phyloP scores from a whole-genome alignment of 305 asterid species.

The Salvia sclarea region DNA sequence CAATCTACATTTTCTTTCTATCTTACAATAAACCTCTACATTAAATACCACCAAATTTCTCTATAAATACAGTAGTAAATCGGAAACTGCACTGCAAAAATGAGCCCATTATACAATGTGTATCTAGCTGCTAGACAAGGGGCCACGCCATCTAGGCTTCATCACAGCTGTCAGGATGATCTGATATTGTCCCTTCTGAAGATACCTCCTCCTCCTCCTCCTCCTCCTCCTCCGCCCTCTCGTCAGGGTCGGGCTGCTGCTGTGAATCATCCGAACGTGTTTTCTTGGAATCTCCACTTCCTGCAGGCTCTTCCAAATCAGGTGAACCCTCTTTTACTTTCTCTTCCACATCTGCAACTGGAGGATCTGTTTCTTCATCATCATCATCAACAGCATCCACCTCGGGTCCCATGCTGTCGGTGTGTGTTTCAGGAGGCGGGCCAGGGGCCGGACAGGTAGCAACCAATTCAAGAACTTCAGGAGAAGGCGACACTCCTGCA shows the following conservation, averaged over 20 bases:
- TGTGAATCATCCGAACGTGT: constrained; percentile 39
- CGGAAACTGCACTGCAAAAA: constrained; percentile 36
- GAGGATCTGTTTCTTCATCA: constrained; percentile 36
- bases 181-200: constrained; percentile 64
- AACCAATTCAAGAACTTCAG: constrained; percentile 39
- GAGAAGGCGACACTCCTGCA: constrained; percentile 35
- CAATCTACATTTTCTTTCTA: constrained; percentile 24
- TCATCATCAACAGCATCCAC: constrained; percentile 31
- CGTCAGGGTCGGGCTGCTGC: constrained; percentile 31
- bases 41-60: constrained; percentile 18
- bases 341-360: constrained; percentile 27
- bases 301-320: constrained; percentile 29
- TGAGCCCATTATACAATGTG: constrained; percentile 9
- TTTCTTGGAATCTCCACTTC: constrained; percentile 54
- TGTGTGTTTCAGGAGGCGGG: constrained; percentile 6
- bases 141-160: constrained; percentile 35
- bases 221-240: constrained; percentile 34
- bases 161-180: constrained; percentile 36
- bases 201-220: constrained; percentile 43
- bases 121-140: neutral
- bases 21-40: constrained; percentile 33
- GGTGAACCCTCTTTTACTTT: constrained; percentile 32
- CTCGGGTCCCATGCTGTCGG: constrained; percentile 25
- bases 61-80: constrained; percentile 34
- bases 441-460: constrained; percentile 30